These are phyloP conservation scores for Prunus padus DNA, from an alignment of 306 rosid genomes.

Conservation along the genomic window DNA sequence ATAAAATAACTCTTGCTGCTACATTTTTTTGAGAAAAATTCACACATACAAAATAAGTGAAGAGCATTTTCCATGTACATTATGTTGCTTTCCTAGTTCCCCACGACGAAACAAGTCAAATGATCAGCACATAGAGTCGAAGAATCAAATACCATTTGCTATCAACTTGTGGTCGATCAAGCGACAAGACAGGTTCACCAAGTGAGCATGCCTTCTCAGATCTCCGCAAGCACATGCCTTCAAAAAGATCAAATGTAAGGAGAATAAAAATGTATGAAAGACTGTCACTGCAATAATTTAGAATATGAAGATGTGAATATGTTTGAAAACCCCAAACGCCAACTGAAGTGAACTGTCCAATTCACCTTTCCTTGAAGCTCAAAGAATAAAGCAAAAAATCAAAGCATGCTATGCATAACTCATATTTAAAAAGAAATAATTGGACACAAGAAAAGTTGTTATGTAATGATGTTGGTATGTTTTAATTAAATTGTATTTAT, in stretches of 20 bases:
- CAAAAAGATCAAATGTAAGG: constrained; percentile 35
- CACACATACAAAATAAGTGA: constrained; percentile 4
- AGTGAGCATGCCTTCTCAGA: constrained; percentile 60
- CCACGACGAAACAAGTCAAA: constrained; percentile 17
- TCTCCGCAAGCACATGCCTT: constrained; percentile 91
- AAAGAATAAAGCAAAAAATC: background rate
- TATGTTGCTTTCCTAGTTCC: constrained; percentile 2
- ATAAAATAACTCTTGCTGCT: background rate
- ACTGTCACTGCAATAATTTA: background rate
- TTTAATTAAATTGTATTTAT: background rate
- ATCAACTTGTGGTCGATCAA: constrained; percentile 51
- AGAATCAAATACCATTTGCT: constrained; percentile 68
- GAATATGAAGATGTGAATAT: background rate
- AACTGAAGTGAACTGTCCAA: background rate
- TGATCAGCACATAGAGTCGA: constrained; percentile 8
- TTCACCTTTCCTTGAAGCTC: constrained; percentile 1
- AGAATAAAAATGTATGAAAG: constrained; percentile 31
- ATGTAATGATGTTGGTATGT: no score
- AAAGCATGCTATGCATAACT: background rate
- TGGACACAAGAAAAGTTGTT: no score
- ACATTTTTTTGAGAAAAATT: background rate
- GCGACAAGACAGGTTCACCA: constrained; percentile 66
- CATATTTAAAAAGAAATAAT: background rate
- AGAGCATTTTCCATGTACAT: constrained; percentile 7
- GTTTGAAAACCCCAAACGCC: background rate